Evolutionary conservation across 768 basidiomycete genomes (phyloP), one percentile per base, ranked within the genome.

Genomic region (Cystofilobasidium macerans): DNA sequence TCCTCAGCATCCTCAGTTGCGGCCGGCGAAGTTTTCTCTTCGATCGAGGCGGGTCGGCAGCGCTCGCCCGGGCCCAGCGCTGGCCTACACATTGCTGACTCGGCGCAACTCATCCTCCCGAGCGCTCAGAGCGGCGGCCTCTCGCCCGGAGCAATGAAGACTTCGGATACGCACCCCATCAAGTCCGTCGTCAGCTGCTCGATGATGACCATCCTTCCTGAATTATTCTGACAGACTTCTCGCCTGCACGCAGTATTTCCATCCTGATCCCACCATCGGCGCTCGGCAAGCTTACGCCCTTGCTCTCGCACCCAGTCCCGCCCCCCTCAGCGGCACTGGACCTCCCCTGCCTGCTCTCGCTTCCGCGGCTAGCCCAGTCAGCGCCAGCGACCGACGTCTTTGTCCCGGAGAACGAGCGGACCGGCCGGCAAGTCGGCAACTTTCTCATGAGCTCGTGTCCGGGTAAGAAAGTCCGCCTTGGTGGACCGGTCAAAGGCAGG

Each of bases 381-480:
- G 3, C 70, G 70, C 45, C 70, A 64, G 0, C 70, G 51, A 51
- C 57, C 60, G 30, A 68, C 66, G 45, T 64, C 45, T 33, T 3
- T 30, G 51, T 26, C n/a, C 26, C 26, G 5, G 16, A 14, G 9
- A 20, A 3, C 13, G 30, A 33, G 4, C 18, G 18, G 26, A 18
- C 67, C 70, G 14, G 76, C 77, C 33, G 72, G 45, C 45, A 72
- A 16, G 76, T 94, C 12, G 93, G 93, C n/a, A 97, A 98, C 75
- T 77, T 98, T 26, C 81, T 86, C 59, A 76, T 97, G 36, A 90
- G 88, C 8, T 91, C 88, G 8, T 97, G 94, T 78, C 93, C 93
- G 2, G 93, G 93, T 5, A 98, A 98, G 77, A 91, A 95, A 81
- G 85, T 80, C 16, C 71, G 79, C 32, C 71, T 80, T 70, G 79